Percentiles rank a stretch among this genome's conserved stretches.
phyloP scores from a whole-genome alignment of 2,329 filamentous ascomycete genomes.

The Microdochium nivale region DNA sequence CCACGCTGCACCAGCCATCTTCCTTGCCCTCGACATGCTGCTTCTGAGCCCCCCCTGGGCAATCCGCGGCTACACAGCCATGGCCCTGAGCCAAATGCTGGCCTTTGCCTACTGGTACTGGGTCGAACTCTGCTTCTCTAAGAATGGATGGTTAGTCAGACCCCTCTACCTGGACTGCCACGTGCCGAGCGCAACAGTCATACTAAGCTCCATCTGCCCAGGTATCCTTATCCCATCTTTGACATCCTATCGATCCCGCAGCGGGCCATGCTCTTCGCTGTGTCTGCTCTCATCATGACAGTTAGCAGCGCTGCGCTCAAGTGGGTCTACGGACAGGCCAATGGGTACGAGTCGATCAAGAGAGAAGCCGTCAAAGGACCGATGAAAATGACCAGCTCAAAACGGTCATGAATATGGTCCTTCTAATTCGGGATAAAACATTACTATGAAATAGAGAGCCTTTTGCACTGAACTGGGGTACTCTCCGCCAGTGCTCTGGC shows the following conservation, averaged over 20 bases:
- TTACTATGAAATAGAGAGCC: not conserved
- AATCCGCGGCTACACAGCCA: slow-evolving; percentile 48
- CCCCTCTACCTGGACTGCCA: not conserved
- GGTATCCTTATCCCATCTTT: slow-evolving; percentile 85
- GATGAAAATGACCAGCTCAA: not conserved
- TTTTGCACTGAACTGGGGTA: too few species aligned
- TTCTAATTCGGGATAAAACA: not conserved
- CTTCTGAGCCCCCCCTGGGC: slow-evolving; percentile 68
- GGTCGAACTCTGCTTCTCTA: slow-evolving; percentile 62
- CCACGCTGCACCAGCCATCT: slow-evolving; percentile 56
- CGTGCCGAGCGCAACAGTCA: not conserved
- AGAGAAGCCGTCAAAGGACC: slow-evolving; percentile 19
- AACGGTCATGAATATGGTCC: not conserved
- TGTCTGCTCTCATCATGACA: slow-evolving; percentile 65
- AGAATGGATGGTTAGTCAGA: slow-evolving; percentile 51
- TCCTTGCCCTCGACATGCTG: slow-evolving; percentile 56
- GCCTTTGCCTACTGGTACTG: slow-evolving; percentile 68
- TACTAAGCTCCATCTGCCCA: slow-evolving; percentile 21
- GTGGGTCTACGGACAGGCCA: slow-evolving; percentile 59
- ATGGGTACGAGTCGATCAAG: slow-evolving; percentile 41
- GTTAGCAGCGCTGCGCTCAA: slow-evolving; percentile 60
- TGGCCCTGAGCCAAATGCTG: slow-evolving; percentile 47
- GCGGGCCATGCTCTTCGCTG: slow-evolving; percentile 58
- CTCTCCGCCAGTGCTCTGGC: too few species aligned
- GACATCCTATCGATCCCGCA: slow-evolving; percentile 56